phyloP scores from a whole-genome alignment of 768 basidiomycete genomes.

The Phylloporus rhodoxanthus region DNA sequence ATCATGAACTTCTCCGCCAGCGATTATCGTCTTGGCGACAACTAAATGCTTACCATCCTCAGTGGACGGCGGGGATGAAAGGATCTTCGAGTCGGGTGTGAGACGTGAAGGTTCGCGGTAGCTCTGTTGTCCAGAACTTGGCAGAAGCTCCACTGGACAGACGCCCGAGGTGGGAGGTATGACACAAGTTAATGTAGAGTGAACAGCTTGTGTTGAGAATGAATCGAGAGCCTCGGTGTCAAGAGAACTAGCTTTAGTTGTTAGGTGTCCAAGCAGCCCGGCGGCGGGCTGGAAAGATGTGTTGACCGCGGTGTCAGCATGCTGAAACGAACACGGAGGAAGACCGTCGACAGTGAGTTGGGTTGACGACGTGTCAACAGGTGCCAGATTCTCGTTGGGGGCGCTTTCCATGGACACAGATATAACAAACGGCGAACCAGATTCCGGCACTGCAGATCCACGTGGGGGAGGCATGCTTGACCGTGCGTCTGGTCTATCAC shows the following conservation, averaged over 20 bases:
- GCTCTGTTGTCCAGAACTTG: slow-evolving; percentile 37
- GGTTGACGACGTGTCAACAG: not conserved
- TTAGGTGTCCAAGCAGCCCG: slow-evolving; percentile 4
- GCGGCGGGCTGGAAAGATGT: not conserved
- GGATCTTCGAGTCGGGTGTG: slow-evolving; percentile 9
- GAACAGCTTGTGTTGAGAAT: slow-evolving; percentile 1
- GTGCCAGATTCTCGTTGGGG: not conserved
- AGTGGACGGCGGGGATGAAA: slow-evolving; percentile 16
- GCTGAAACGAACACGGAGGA: slow-evolving; percentile 20
- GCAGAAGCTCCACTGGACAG: slow-evolving; percentile 23
- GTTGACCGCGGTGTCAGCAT: slow-evolving; percentile 3
- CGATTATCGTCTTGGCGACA: not conserved
- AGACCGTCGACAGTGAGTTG: slow-evolving; percentile 18
- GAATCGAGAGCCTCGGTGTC: not conserved
- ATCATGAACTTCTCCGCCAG: not conserved
- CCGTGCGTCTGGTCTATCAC: slow-evolving; percentile 1
- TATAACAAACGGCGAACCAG: slow-evolving; percentile 30
- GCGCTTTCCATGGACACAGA: slow-evolving; percentile 1
- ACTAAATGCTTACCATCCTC: slow-evolving; percentile 17
- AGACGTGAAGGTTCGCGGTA: slow-evolving; percentile 19
- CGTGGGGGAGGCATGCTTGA: slow-evolving; percentile 14
- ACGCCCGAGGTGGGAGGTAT: not conserved
- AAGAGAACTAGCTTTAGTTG: not conserved
- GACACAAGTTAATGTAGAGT: not conserved
- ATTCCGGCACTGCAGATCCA: slow-evolving; percentile 40